phyloP scores from a whole-genome alignment of 2,329 filamentous ascomycete species.

The Cordyceps pruinosa region DNA sequence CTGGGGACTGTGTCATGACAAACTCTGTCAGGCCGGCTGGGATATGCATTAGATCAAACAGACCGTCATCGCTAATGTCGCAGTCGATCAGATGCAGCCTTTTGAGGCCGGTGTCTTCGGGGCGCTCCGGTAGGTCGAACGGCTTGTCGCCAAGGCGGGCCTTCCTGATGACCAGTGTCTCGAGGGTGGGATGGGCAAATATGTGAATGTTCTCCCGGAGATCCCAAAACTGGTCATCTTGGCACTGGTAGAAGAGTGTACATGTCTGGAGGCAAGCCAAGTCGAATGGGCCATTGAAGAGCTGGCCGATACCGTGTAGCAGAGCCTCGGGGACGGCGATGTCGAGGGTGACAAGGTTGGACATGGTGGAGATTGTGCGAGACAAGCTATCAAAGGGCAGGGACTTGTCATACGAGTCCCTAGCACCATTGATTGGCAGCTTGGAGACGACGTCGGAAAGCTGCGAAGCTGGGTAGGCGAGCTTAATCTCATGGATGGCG shows the following conservation, averaged over 20 bases:
- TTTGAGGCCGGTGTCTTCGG: slow-evolving; percentile 38
- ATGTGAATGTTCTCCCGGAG: slow-evolving; percentile 46
- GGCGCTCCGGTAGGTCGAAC: slow-evolving; percentile 41
- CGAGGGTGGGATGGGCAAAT: slow-evolving; percentile 42
- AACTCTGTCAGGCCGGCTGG: slow-evolving; percentile 39
- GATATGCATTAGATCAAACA: slow-evolving; percentile 33
- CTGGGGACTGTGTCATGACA: slow-evolving; percentile 37
- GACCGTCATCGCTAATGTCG: slow-evolving; percentile 40
- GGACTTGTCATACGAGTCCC: neutral
- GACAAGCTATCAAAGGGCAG: slow-evolving; percentile 36
- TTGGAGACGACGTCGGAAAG: slow-evolving; percentile 35
- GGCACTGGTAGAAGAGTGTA: slow-evolving; percentile 40
- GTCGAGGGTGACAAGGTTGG: slow-evolving; percentile 40
- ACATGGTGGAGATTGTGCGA: slow-evolving; percentile 42
- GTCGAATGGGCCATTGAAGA: slow-evolving; percentile 46
- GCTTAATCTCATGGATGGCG: slow-evolving; percentile 37
- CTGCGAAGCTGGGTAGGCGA: slow-evolving; percentile 38
- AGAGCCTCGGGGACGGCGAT: slow-evolving; percentile 38
- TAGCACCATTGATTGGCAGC: slow-evolving; percentile 22
- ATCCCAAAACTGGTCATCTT: slow-evolving; percentile 41
- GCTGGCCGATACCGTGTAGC: slow-evolving; percentile 38
- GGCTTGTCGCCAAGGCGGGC: slow-evolving; percentile 40
- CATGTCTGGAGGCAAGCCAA: slow-evolving; percentile 40
- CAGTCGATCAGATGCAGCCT: slow-evolving; percentile 41
- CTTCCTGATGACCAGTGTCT: slow-evolving; percentile 36